Conservation (phyloP, 805 yeast genomes). For the Myxozyma geophila region DNA sequence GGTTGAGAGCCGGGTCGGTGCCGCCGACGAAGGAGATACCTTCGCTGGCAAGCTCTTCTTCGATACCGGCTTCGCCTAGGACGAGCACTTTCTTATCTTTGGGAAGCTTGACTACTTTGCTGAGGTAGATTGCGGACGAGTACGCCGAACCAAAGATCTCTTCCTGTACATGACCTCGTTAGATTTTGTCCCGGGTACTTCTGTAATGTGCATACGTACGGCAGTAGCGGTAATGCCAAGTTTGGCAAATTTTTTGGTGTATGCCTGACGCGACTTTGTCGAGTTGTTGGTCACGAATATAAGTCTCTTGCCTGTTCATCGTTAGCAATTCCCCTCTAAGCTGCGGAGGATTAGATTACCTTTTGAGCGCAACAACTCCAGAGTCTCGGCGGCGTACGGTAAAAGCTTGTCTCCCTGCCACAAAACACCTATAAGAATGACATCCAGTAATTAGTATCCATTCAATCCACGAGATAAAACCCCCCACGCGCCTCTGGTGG, state of each 20-base stretch:
- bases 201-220: constrained; percentile 8
- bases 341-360: constrained; percentile 15
- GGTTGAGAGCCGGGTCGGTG: constrained; percentile 58
- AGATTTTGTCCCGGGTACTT: background rate
- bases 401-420: constrained; percentile 87
- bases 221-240: constrained; percentile 52
- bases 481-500: background rate
- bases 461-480: too few species aligned
- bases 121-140: constrained; percentile 85
- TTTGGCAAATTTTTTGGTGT: constrained; percentile 72
- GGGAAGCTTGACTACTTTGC: constrained; percentile 73
- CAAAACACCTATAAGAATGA: constrained; percentile 59
- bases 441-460: background rate
- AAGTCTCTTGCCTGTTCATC: constrained; percentile 60
- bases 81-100: constrained; percentile 83
- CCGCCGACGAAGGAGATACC: constrained; percentile 88
- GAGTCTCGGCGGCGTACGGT: constrained; percentile 78
- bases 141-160: constrained; percentile 92
- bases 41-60: constrained; percentile 70
- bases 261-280: constrained; percentile 81
- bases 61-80: constrained; percentile 86
- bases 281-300: constrained; percentile 96
- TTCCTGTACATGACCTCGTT: constrained; percentile 45
- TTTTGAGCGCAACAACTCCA: constrained; percentile 57
- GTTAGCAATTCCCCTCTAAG: background rate